Evolutionary conservation across 2,329 filamentous ascomycete species (phyloP).

Genomic region (Blastomyces emzantsi): DNA sequence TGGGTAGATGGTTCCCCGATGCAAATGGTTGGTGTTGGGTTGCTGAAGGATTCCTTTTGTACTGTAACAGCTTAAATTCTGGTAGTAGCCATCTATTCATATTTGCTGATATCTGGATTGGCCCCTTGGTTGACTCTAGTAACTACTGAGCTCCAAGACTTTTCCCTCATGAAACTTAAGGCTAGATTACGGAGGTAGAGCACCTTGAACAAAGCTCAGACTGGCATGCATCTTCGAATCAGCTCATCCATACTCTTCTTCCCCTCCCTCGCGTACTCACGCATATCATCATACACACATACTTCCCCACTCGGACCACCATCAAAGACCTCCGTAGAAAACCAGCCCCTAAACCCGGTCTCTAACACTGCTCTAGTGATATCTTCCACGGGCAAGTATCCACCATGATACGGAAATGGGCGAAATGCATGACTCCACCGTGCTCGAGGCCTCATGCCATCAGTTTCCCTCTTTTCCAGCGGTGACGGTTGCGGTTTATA

Average conservation of each 20-base stretch:
- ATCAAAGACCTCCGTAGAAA: conserved; percentile 64
- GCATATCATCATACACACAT: conserved; percentile 43
- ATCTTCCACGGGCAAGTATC: conserved; percentile 59
- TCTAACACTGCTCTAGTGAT: conserved; percentile 56
- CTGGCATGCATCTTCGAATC: conserved; percentile 5
- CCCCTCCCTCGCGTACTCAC: conserved; percentile 43
- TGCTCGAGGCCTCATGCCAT: conserved; percentile 51
- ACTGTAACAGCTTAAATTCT: too few relatives aligned
- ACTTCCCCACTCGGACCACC: conserved; percentile 46
- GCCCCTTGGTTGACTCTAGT: neutral
- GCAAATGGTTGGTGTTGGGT: too few relatives aligned
- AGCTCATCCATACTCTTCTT: conserved; percentile 43
- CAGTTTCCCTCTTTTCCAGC: conserved; percentile 43
- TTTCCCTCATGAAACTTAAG: neutral
- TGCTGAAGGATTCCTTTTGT: too few relatives aligned
- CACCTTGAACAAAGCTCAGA: neutral
- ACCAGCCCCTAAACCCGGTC: conserved; percentile 59
- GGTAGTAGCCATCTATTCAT: too few relatives aligned
- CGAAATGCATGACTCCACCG: conserved; percentile 64
- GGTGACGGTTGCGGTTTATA: conserved; percentile 52
- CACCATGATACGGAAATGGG: conserved; percentile 60
- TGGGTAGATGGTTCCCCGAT: too few relatives aligned
- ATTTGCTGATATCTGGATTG: neutral
- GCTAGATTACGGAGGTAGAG: neutral
- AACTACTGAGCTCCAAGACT: neutral